These are phyloP conservation scores for Xerocomus spinulosus DNA, from an alignment of 768 basidiomycete species.

Conservation along the genomic window DNA sequence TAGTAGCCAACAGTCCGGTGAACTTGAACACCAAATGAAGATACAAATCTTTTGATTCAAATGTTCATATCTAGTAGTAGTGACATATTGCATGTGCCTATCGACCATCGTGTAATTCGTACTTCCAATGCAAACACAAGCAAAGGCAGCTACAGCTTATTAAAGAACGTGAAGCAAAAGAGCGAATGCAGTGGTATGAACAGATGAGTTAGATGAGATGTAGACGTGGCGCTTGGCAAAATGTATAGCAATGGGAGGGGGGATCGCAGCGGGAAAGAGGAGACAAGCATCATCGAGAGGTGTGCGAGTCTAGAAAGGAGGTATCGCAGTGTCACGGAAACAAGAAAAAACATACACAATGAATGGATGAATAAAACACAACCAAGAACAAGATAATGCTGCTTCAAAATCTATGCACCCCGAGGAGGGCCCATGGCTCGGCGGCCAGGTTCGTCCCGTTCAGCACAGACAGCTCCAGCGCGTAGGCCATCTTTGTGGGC, in stretches of 20 bases:
- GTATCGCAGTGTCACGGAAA: slow-evolving; percentile 11
- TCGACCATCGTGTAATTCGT: too few relatives aligned
- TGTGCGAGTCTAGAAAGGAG: slow-evolving; percentile 7
- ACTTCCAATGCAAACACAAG: neutral
- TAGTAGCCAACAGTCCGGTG: too few relatives aligned
- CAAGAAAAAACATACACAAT: slow-evolving; percentile 1
- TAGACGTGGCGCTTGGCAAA: neutral
- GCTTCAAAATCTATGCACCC: slow-evolving; percentile 8
- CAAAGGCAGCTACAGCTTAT: neutral
- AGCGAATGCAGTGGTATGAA: slow-evolving; percentile 7
- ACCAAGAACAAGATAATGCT: neutral
- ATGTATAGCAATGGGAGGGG: slow-evolving; percentile 3
- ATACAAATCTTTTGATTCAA: too few relatives aligned
- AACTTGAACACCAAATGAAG: too few relatives aligned
- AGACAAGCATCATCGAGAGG: slow-evolving; percentile 9
- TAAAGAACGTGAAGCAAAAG: slow-evolving; percentile 3
- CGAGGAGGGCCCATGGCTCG: slow-evolving; percentile 29
- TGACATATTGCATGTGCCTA: too few relatives aligned
- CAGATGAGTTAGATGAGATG: slow-evolving; percentile 4
- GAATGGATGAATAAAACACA: slow-evolving; percentile 4
- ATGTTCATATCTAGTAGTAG: too few relatives aligned
- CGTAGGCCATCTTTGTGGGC: slow-evolving; percentile 27
- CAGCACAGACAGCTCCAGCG: slow-evolving; percentile 25
- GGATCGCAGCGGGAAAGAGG: neutral
- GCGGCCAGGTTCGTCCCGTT: slow-evolving; percentile 29